These are phyloP conservation scores for Lipomyces yamanashiensis DNA, from an alignment of 805 yeast genomes.

Conservation along the genomic window DNA sequence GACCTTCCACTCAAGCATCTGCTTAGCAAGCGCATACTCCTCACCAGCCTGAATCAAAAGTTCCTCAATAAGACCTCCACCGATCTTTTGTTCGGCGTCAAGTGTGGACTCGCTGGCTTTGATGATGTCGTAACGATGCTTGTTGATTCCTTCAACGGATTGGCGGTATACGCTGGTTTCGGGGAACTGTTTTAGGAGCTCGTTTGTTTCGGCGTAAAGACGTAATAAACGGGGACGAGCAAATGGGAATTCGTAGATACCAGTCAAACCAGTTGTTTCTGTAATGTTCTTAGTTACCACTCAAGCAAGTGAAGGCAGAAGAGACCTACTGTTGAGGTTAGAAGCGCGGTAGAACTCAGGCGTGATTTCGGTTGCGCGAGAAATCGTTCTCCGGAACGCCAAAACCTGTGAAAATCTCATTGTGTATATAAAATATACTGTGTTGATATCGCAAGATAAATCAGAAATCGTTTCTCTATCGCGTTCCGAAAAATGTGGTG, in stretches of 20 bases:
- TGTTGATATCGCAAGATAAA: background rate
- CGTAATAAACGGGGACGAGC: conserved; percentile 79
- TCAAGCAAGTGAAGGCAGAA: background rate
- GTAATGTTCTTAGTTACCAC: background rate
- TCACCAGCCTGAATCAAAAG: conserved; percentile 80
- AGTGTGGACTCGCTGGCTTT: conserved; percentile 63
- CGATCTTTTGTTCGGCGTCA: conserved; percentile 72
- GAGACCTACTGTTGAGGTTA: conserved; percentile 1
- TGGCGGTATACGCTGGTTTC: conserved; percentile 73
- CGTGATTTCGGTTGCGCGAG: conserved; percentile 1
- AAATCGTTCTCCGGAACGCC: conserved; percentile 15
- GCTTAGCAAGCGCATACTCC: conserved; percentile 68
- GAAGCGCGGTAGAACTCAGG: conserved; percentile 13
- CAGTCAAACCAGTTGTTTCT: conserved; percentile 71
- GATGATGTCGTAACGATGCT: conserved; percentile 68
- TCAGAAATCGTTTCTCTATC: background rate
- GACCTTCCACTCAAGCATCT: conserved; percentile 68
- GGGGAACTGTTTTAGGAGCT: conserved; percentile 67
- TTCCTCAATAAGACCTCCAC: conserved; percentile 85
- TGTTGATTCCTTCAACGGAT: conserved; percentile 72
- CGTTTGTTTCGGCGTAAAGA: conserved; percentile 71
- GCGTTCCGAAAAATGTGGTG: background rate
- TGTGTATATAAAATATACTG: background rate
- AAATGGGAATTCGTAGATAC: conserved; percentile 76
- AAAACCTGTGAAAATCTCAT: conserved; percentile 19